These are phyloP conservation scores for Ogataea nakhonphanomensis DNA, from an alignment of 805 yeast genomes.

Conservation along the genomic window DNA sequence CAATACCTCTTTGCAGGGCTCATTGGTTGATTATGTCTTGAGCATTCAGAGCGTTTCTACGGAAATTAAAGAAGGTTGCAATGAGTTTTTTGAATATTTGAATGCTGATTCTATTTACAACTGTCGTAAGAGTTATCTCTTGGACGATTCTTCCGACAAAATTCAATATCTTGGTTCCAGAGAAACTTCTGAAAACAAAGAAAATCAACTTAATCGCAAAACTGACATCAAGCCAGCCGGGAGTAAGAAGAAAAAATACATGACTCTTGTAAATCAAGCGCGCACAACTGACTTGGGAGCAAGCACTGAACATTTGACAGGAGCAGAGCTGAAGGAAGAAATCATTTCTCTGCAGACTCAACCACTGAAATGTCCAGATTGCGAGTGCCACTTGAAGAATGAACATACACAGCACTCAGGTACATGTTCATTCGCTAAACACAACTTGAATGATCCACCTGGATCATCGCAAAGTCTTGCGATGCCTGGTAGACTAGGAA, in stretches of 20 bases:
- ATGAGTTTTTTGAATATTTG: constrained; percentile 27
- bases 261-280: constrained; percentile 15
- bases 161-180: constrained; percentile 18
- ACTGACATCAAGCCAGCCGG: constrained; percentile 8
- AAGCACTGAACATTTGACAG: constrained; percentile 6
- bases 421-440: constrained; percentile 14
- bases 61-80: constrained; percentile 29
- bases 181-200: constrained; percentile 19
- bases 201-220: constrained; percentile 15
- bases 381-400: constrained; percentile 15
- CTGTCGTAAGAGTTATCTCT: constrained; percentile 18
- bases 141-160: constrained; percentile 18
- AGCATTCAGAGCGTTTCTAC: constrained; percentile 31
- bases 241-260: constrained; percentile 16
- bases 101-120: constrained; percentile 22
- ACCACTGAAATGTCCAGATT: constrained; percentile 16
- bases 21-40: constrained; percentile 42
- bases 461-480: constrained; percentile 24
- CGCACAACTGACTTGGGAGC: constrained; percentile 14
- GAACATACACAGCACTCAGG: constrained; percentile 18
- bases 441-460: constrained; percentile 16
- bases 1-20: constrained; percentile 40
- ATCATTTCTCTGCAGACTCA: constrained; percentile 7
- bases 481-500: constrained; percentile 27
- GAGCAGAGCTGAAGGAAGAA: constrained; percentile 10